Evolutionary conservation across 768 basidiomycete species (phyloP), one percentile per base, ranked within the genome.

Genomic region (Leucosporidium creatinivorum): DNA sequence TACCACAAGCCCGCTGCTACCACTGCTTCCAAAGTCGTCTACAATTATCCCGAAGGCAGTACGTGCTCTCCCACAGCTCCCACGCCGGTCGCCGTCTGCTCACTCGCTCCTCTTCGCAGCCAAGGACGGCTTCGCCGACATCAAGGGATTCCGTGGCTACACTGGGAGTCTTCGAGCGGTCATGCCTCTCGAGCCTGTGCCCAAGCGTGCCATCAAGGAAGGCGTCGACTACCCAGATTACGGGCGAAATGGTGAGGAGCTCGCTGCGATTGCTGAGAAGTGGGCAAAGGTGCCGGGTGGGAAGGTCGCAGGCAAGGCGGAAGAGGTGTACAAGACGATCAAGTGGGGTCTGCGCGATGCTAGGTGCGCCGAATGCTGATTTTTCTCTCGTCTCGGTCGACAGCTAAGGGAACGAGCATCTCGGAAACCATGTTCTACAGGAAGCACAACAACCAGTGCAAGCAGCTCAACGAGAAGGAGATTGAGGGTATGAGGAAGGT

Each of bases 161-260:
- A 76, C 77, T 17, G 77, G 79, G 23, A 70, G 76, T 2, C 47
- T 78, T 9, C 73, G 76, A 31, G 75, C 79, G 52, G 68, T 70
- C 25, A 74, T 75, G 33, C 78, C 78, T 72, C 54, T 85, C 77
- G 87, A 91, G 74, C 89, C 90, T 0, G 89, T 91, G 80, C 84
- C 85, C 10, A 84, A 81, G 74, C 79, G n/a, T 36, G 76, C 75
- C 7, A 85, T 98, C 4, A 96, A 93, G 13, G 84, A 82, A 31
- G 86, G 91, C 75, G 96, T 99, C 73, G 84, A 83, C 15, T 81
- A 85, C 64, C 96, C 96, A 5, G 96, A 98, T 75, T 96, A 97
- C 80, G 89, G 88, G 25, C 81, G 84, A 69, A 80, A 85, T 72
- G 84, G 88, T 89, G 59, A 52, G 75, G 50, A 33, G 18, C 77